These are phyloP conservation scores for Blepharisma japonicum DNA, from an alignment of 73 alveolate genomes.

Conservation along the genomic window DNA sequence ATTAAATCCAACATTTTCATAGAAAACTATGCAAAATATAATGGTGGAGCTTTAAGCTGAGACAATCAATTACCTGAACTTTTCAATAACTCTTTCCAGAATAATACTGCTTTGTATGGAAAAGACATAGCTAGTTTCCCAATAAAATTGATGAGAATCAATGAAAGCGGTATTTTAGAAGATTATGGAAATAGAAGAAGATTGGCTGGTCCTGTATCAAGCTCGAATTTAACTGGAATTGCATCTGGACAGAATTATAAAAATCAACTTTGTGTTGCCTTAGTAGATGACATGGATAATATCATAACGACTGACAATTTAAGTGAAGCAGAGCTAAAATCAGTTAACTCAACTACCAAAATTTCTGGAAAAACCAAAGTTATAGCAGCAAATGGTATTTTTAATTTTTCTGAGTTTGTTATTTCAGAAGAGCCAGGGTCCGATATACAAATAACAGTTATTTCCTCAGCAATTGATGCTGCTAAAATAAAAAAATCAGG, in stretches of 20 bases:
- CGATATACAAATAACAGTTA: background rate
- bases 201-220: background rate
- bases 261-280: background rate
- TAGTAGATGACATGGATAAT: background rate
- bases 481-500: background rate
- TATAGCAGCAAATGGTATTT: background rate
- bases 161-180: background rate
- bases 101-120: background rate
- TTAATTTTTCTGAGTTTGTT: background rate
- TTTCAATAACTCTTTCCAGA: background rate
- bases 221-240: background rate
- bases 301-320: background rate
- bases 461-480: background rate
- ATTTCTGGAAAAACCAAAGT: background rate
- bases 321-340: background rate
- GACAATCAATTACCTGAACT: background rate
- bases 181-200: background rate
- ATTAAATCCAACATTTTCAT: background rate
- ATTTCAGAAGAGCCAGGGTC: background rate
- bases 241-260: background rate
- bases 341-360: background rate
- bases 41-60: constrained; percentile 9
- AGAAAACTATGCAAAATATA: background rate
- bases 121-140: background rate
- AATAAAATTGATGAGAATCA: background rate